Conservation (phyloP, 164 flowering plant genomes). For the Nymphaea thermarum region DNA sequence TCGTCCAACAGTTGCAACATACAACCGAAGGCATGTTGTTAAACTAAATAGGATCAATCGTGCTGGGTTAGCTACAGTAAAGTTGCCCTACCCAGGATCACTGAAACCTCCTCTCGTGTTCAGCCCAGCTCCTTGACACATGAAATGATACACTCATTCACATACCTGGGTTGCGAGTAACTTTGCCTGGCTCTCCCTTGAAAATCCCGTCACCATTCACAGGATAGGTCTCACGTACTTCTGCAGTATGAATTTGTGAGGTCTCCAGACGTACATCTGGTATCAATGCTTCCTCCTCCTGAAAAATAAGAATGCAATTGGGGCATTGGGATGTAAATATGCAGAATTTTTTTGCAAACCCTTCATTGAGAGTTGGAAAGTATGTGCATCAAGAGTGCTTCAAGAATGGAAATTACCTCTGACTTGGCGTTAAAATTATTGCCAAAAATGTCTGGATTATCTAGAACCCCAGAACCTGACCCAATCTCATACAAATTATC, state of each 20-base stretch:
- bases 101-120: no score
- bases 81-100: no score
- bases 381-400: background rate
- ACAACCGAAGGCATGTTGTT: background rate
- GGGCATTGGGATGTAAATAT: background rate
- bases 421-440: slow-evolving; percentile 5
- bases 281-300: background rate
- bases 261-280: slow-evolving; percentile 4
- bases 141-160: no score
- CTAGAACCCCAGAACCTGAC: slow-evolving; percentile 16
- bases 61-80: no score
- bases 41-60: no score
- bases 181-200: background rate
- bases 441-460: slow-evolving; percentile 7
- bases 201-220: background rate
- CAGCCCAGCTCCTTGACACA: background rate
- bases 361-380: background rate
- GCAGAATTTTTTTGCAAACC: background rate
- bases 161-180: slow-evolving; percentile 18
- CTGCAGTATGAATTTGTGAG: slow-evolving; percentile 7
- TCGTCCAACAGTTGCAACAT: background rate
- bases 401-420: slow-evolving; percentile 19
- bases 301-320: background rate
- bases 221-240: slow-evolving; percentile 11
- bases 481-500: slow-evolving; percentile 7